These are phyloP conservation scores for Penicillium griseofulvum DNA, from an alignment of 2,329 filamentous ascomycete species.

Conservation along the genomic window DNA sequence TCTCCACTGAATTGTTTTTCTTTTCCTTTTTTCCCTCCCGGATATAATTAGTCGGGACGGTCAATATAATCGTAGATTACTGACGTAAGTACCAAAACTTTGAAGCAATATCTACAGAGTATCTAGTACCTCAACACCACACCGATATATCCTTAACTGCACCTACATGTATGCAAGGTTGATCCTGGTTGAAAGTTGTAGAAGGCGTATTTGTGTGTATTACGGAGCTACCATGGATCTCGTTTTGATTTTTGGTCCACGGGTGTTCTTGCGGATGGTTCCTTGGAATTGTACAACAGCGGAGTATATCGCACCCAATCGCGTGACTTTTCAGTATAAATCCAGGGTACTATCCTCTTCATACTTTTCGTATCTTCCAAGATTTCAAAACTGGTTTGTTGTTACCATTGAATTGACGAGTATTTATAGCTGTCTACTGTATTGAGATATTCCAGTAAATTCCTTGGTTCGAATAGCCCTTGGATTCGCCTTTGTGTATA, in stretches of 20 bases:
- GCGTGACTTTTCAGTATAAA: background rate
- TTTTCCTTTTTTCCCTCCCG: background rate
- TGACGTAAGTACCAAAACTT: too few species aligned
- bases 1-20: background rate
- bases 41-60: background rate
- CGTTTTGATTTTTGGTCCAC: background rate
- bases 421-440: background rate
- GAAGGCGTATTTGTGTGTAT: background rate
- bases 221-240: background rate
- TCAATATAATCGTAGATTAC: background rate
- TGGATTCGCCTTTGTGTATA: background rate
- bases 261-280: background rate
- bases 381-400: background rate
- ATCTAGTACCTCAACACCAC: background rate
- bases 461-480: background rate
- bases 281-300: background rate
- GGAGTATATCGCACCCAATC: conserved; percentile 7
- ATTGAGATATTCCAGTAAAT: too few species aligned
- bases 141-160: too few species aligned
- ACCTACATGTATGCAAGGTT: background rate
- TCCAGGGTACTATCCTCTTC: background rate
- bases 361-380: background rate
- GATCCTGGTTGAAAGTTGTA: background rate
- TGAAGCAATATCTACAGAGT: background rate
- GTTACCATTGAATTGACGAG: background rate